phyloP scores from a whole-genome alignment of 805 yeast species.

The Candida xyloterini region DNA sequence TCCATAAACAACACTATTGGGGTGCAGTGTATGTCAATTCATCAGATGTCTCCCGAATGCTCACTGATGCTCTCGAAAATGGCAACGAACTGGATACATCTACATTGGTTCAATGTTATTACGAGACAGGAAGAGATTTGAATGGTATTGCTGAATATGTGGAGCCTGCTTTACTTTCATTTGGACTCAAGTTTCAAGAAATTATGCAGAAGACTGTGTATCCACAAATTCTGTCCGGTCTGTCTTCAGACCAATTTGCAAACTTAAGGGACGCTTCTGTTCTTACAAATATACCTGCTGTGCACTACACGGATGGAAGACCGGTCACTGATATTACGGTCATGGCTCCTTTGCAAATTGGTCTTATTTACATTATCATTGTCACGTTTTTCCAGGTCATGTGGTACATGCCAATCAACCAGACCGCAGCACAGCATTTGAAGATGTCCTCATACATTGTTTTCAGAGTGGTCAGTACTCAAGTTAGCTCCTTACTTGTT shows the following conservation, averaged over 20 bases:
- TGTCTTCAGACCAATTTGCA: conserved; percentile 23
- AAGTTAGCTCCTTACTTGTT: conserved; percentile 52
- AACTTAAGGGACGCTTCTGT: conserved; percentile 20
- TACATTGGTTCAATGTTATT: conserved; percentile 31
- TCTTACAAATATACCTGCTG: conserved; percentile 22
- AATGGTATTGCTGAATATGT: conserved; percentile 44
- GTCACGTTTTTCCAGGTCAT: conserved; percentile 69
- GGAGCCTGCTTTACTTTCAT: conserved; percentile 37
- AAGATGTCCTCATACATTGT: conserved; percentile 44
- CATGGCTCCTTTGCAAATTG: conserved; percentile 70
- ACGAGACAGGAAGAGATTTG: conserved; percentile 66
- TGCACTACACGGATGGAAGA: conserved; percentile 39
- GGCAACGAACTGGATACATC: conserved; percentile 32
- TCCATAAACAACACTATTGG: conserved; percentile 63
- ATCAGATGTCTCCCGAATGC: conserved; percentile 41
- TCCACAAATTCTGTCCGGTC: conserved; percentile 31
- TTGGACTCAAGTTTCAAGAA: conserved; percentile 34
- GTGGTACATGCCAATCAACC: conserved; percentile 56
- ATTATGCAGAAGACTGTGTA: conserved; percentile 18
- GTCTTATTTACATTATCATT: conserved; percentile 68
- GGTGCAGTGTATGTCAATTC: conserved; percentile 51
- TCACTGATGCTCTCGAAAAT: conserved; percentile 38
- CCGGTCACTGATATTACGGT: conserved; percentile 50
- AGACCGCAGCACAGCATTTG: conserved; percentile 41
- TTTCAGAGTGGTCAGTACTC: conserved; percentile 51